A percentile compares a stretch with the other conserved stretches of the same genome.
Conservation (phyloP, 2,329 filamentous ascomycete species). For the Penicillium sp. region DNA sequence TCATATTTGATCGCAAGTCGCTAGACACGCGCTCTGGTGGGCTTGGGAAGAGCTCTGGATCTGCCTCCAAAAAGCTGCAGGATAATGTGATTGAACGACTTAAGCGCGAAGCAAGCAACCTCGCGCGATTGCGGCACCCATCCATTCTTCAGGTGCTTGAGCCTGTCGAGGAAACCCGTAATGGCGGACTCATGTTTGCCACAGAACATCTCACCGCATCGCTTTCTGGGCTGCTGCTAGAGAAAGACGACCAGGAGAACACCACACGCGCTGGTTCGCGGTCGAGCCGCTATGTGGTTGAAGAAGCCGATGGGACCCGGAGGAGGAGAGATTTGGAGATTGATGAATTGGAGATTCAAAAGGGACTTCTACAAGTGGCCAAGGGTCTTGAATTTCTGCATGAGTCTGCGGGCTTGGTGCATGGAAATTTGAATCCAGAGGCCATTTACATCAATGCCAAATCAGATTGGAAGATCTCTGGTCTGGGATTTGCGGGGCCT, state of each 20-base stretch:
- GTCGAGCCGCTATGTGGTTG: slow-evolving; percentile 75
- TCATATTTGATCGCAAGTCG: slow-evolving; percentile 88
- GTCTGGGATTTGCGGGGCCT: slow-evolving; percentile 84
- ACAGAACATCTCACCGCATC: slow-evolving; percentile 89
- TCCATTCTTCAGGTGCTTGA: slow-evolving; percentile 90
- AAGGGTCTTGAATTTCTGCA: slow-evolving; percentile 95
- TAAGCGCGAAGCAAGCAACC: slow-evolving; percentile 85
- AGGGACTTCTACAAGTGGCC: slow-evolving; percentile 86
- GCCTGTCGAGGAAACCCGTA: slow-evolving; percentile 90
- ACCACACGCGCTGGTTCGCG: slow-evolving; percentile 66
- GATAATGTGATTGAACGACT: slow-evolving; percentile 90
- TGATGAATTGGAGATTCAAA: slow-evolving; percentile 96
- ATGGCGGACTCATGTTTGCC: slow-evolving; percentile 90
- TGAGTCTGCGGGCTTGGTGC: slow-evolving; percentile 89
- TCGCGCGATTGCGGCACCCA: slow-evolving; percentile 86
- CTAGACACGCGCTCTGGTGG: slow-evolving; percentile 68
- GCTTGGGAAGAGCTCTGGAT: slow-evolving; percentile 60
- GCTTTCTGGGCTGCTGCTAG: slow-evolving; percentile 74
- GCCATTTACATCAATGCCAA: slow-evolving; percentile 93
- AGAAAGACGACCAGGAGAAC: slow-evolving; percentile 85
- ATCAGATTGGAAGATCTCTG: slow-evolving; percentile 98
- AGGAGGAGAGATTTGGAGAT: slow-evolving; percentile 82
- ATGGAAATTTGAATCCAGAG: slow-evolving; percentile 92
- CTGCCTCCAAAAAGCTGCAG: slow-evolving; percentile 72
- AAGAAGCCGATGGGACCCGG: slow-evolving; percentile 71